These are phyloP conservation scores for Metarhizium rileyi DNA, from an alignment of 2,329 filamentous ascomycete genomes.

Conservation along the genomic window DNA sequence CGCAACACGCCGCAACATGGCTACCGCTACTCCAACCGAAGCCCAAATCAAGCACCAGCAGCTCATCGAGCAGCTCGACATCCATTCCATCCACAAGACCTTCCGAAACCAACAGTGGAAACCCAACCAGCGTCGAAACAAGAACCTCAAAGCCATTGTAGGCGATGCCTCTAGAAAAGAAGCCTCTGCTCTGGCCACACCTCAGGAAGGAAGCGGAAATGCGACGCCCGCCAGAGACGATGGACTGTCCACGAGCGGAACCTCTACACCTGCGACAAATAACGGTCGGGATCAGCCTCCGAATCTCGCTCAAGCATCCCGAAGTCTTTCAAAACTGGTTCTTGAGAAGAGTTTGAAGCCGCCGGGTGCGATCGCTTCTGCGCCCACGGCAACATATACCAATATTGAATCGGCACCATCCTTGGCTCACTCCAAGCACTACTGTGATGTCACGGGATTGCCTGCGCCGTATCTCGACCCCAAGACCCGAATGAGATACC, in stretches of 20 bases:
- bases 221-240: slow-evolving; percentile 52
- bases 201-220: slow-evolving; percentile 65
- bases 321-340: slow-evolving; percentile 77
- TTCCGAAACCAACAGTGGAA: slow-evolving; percentile 91
- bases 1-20: slow-evolving; percentile 28
- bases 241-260: slow-evolving; percentile 46
- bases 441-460: slow-evolving; percentile 92
- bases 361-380: slow-evolving; percentile 24
- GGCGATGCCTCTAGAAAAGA: slow-evolving; percentile 82
- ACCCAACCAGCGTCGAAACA: slow-evolving; percentile 90
- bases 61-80: slow-evolving; percentile 86
- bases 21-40: slow-evolving; percentile 54
- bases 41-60: slow-evolving; percentile 72
- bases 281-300: slow-evolving; percentile 36
- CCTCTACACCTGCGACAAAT: slow-evolving; percentile 43
- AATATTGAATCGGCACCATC: slow-evolving; percentile 94
- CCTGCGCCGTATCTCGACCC: slow-evolving; percentile 89
- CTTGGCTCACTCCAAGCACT: slow-evolving; percentile 73
- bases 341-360: slow-evolving; percentile 65
- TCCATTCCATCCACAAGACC: slow-evolving; percentile 73
- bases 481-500: slow-evolving; percentile 87
- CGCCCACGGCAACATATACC: slow-evolving; percentile 77
- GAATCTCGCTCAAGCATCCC: slow-evolving; percentile 83
- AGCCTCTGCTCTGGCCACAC: slow-evolving; percentile 73
- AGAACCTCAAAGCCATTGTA: slow-evolving; percentile 95